Evolutionary conservation across 768 basidiomycete species (phyloP).

Genomic region (Rhizopogon vinicolor): DNA sequence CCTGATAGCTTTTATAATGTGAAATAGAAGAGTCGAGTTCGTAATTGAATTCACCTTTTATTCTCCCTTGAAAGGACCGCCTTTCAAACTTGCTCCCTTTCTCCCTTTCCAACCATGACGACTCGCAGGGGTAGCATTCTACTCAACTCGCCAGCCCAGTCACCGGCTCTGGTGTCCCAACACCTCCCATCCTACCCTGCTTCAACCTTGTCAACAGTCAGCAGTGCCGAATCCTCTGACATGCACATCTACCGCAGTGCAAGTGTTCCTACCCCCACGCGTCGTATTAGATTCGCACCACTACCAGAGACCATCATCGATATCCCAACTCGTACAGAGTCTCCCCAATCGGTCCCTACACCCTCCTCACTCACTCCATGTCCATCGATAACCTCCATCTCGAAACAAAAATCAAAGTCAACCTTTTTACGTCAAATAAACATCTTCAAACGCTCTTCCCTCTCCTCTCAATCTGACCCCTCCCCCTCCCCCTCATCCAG

Average conservation of each 20-base stretch:
- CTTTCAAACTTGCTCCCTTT: neutral
- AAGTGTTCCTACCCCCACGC: neutral
- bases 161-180: neutral
- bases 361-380: neutral
- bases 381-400: neutral
- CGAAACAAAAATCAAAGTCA: neutral
- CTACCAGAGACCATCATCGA: conserved; percentile 58
- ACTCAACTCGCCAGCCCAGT: neutral
- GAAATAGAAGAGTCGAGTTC: too few relatives aligned
- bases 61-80: neutral
- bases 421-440: neutral
- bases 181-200: conserved; percentile 5
- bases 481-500: neutral
- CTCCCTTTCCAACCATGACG: neutral
- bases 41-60: too few relatives aligned
- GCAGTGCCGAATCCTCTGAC: neutral
- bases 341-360: neutral
- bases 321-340: conserved; percentile 25
- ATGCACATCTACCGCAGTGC: neutral
- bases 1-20: too few relatives aligned
- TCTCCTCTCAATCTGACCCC: neutral
- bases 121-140: neutral
- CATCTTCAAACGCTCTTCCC: neutral
- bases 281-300: conserved; percentile 75
- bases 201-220: neutral